Base-by-base conservation (phyloP, 1,139 yeast genomes). In the Kurtzmaniella quercitrusa region DNA sequence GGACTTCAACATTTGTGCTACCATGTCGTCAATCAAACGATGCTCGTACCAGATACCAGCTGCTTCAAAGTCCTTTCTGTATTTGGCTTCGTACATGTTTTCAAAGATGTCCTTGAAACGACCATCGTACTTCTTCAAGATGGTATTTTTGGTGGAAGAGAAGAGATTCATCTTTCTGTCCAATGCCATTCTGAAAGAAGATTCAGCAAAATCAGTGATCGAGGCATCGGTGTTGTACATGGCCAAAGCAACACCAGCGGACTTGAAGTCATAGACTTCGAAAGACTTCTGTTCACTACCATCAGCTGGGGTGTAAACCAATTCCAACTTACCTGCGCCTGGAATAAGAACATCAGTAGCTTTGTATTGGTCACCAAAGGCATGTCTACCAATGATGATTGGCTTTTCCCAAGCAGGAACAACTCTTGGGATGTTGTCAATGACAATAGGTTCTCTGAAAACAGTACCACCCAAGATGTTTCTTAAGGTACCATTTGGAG, bases 171-270 rank as follows among this genome's bases (percentile, higher is more conserved):
- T 68, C 57, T 81, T 79, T 65, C 88, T 81, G 57, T 77, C 77
- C 52, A 91, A 65, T 11, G 98, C 97, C 66, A 89, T 73, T 67
- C 85, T 84, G 79, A 91, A 91, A 12, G 96, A 89, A 11, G 96
- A 80, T 59, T 84, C 89, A 38, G 98, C 98, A 67, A 91, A 91
- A 40, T 91, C 97, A 33, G 71, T 70, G 57, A 91, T 90, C 38
- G 96, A 87, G 57, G 85, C 90, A 57, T 86, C 95, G 43, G 96
- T 90, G 74, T 91, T 91, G 78, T 90, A 91, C 97, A 91, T 91
- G 51, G 95, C 82, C 65, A 90, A 65, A 8, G 90, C 95, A 41
- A 90, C 95, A 57, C 98, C 98, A 8, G 90, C 70, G 46, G 80
- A 83, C 52, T 79, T 70, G 68, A 78, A 91, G 58, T 86, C 79